phyloP scores from a whole-genome alignment of 2,329 filamentous ascomycete species.

The Ceratocystis cubensis region DNA sequence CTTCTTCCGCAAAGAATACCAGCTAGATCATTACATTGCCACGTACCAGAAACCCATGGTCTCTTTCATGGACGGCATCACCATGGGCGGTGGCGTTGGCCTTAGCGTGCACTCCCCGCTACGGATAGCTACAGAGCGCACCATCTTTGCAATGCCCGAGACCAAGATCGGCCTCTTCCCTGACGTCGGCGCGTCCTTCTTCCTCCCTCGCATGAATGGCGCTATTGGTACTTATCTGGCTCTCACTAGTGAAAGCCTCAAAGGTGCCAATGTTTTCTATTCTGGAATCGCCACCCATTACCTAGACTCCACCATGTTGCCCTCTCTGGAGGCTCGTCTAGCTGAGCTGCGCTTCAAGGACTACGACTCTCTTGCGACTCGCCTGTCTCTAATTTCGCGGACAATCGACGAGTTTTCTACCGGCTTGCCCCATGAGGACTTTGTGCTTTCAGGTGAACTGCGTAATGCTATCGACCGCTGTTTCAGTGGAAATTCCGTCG shows the following conservation, averaged over 20 bases:
- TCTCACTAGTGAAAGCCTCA: conserved; percentile 72
- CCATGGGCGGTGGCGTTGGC: conserved; percentile 95
- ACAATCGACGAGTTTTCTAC: conserved; percentile 89
- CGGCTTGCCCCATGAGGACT: conserved; percentile 64
- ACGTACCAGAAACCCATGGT: conserved; percentile 90
- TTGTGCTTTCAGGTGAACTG: conserved; percentile 50
- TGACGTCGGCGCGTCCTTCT: conserved; percentile 93
- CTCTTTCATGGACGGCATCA: conserved; percentile 93
- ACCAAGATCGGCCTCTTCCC: conserved; percentile 98
- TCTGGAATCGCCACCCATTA: conserved; percentile 92
- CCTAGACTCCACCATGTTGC: conserved; percentile 77
- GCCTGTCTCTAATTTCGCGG: conserved; percentile 61
- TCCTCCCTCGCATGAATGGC: conserved; percentile 81
- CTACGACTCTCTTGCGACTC: conserved; percentile 47
- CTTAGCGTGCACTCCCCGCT: conserved; percentile 91
- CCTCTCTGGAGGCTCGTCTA: conserved; percentile 68
- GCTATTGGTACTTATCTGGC: conserved; percentile 83
- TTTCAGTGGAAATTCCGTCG: conserved; percentile 55
- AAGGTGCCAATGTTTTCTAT: conserved; percentile 77
- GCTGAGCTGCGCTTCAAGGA: conserved; percentile 84
- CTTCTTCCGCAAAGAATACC: conserved; percentile 93
- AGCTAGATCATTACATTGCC: conserved; percentile 87
- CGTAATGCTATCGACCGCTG: conserved; percentile 76
- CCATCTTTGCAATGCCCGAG: conserved; percentile 95
- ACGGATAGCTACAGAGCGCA: conserved; percentile 90